Conservation (phyloP, 139 green algal species). For the Pleodorina starrii region DNA sequence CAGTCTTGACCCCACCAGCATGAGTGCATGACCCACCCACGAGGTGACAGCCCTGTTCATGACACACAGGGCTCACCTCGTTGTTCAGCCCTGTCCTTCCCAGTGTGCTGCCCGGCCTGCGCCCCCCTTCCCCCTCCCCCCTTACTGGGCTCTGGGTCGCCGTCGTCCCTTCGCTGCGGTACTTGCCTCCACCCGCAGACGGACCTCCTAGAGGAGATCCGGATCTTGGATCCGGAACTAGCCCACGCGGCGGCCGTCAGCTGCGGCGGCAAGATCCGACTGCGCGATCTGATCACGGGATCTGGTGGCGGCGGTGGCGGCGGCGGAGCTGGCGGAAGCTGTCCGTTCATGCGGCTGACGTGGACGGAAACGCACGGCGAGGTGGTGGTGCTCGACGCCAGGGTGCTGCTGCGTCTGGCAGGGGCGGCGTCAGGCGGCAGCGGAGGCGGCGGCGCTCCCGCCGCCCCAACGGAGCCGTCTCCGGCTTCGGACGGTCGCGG, state of each 20-base stretch:
- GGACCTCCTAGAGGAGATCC: neutral
- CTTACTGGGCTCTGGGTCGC: no score
- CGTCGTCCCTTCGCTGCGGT: no score
- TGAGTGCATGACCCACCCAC: no score
- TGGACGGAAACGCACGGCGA: neutral
- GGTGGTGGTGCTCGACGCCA: neutral
- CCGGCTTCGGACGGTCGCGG: neutral
- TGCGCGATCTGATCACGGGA: neutral
- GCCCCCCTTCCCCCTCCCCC: no score
- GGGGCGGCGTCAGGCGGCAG: neutral
- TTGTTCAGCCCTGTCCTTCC: no score
- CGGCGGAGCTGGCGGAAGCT: neutral
- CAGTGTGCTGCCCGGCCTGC: no score
- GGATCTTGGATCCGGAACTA: neutral
- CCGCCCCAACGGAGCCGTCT: neutral
- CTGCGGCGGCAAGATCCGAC: neutral
- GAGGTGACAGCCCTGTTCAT: no score
- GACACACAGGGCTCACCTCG: no score
- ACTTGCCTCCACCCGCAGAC: neutral
- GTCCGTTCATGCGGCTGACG: neutral
- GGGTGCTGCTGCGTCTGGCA: neutral
- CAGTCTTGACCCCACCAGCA: no score
- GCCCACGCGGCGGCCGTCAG: neutral
- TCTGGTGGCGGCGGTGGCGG: neutral
- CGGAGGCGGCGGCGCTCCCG: neutral